Evolutionary conservation across 1,284 basidiomycete species (phyloP), one percentile per base, ranked within the genome.

Genomic region (Phlebopus sp.): DNA sequence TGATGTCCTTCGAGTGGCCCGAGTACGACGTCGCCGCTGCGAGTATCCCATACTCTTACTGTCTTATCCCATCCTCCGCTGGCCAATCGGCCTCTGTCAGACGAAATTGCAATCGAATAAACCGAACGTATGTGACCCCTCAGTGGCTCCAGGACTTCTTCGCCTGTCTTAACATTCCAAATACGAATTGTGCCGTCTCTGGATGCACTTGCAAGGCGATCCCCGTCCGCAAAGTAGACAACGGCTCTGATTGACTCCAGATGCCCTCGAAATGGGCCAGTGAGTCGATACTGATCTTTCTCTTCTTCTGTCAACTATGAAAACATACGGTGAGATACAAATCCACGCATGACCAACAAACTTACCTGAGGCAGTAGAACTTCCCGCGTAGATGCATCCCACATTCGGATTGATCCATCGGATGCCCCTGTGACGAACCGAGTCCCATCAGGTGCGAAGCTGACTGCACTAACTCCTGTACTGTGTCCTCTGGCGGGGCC

Each of bases 121-220:
- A 23, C 43, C 37, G 37, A 37, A 40, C 32, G 42, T n/a, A n/a
- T n/a, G n/a, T 25, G 8, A 5, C 8, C 25, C 8, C 4, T 25
- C 11, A 42, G 31, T 7, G 46, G 41, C 21, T 31, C 38, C 10
- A 44, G 25, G 25, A 42, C 15, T 17, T 17, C 17, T 2, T 13
- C 17, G n/a, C 40, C 40, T 21, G 34, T 38, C 40, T 71, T 62
- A 23, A 77, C 75, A 57, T 84, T 79, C 82, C 83, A 85, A 3
- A 84, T 71, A 35, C 81, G 73, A 27, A 84, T 77, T 56, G 82
- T 72, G 10, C 78, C 80, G 58, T 84, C 81, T 10, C 84, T 64
- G 27, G 74, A 76, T 21, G 82, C 81, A 0, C 80, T 80, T 4
- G 81, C 82, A 21, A 84, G 74, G 42, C 79, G 66, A 36, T 73